phyloP scores from a whole-genome alignment of 139 green algal genomes.

The Yamagishiella unicocca region DNA sequence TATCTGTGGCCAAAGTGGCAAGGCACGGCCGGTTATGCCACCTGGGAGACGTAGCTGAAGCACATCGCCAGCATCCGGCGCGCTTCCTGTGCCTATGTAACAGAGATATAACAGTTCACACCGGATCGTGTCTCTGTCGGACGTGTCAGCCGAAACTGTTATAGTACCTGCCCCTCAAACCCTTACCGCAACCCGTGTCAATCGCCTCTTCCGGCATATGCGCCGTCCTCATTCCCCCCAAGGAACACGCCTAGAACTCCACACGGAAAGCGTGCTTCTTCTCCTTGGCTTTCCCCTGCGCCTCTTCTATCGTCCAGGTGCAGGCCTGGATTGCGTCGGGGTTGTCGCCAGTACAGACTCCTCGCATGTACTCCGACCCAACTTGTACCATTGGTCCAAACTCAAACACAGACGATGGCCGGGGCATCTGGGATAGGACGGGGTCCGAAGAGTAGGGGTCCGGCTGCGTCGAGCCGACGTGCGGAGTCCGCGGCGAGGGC shows the following conservation, averaged over 20 bases:
- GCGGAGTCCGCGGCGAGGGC: not conserved
- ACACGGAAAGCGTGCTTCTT: conserved; percentile 33
- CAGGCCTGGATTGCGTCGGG: conserved; percentile 74
- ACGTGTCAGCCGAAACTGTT: too few relatives aligned
- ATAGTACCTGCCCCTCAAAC: too few relatives aligned
- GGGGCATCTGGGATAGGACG: conserved; percentile 38
- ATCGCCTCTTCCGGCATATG: too few relatives aligned
- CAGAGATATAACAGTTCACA: too few relatives aligned
- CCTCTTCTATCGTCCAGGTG: conserved; percentile 68
- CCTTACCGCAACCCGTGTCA: too few relatives aligned
- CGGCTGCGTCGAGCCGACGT: not conserved
- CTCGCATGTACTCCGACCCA: conserved; percentile 52
- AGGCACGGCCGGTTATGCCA: too few relatives aligned
- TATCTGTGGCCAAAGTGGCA: too few relatives aligned
- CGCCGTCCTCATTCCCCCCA: too few relatives aligned
- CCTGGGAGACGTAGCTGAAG: too few relatives aligned
- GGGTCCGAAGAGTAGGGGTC: conserved; percentile 33
- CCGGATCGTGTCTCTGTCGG: too few relatives aligned
- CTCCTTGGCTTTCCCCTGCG: conserved; percentile 40
- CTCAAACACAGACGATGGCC: conserved; percentile 67
- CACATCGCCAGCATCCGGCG: too few relatives aligned
- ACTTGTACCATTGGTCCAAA: conserved; percentile 59
- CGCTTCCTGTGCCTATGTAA: too few relatives aligned
- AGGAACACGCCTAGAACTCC: conserved; percentile 10
- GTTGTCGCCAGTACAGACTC: conserved; percentile 67